These are phyloP conservation scores for Exophiala oligosperma DNA, from an alignment of 2,329 filamentous ascomycete species.

Conservation along the genomic window DNA sequence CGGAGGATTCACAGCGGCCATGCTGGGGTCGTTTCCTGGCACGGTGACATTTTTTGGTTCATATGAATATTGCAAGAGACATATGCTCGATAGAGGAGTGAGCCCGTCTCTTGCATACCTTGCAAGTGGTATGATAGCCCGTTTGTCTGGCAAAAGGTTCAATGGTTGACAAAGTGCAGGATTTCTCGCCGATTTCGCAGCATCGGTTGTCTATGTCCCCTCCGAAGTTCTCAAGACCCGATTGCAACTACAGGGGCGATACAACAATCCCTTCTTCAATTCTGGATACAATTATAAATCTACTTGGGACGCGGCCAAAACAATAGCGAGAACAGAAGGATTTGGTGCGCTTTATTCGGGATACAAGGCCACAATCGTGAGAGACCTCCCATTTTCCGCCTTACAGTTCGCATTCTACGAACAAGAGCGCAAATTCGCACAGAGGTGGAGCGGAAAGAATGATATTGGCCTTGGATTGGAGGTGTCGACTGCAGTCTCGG, in stretches of 20 bases:
- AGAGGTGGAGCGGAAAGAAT: conserved; percentile 71
- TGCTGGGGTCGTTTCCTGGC: conserved; percentile 88
- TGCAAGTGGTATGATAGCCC: conserved; percentile 63
- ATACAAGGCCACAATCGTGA: conserved; percentile 93
- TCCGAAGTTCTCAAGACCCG: conserved; percentile 98
- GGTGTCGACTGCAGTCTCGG: conserved; percentile 82
- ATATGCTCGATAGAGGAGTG: conserved; percentile 80
- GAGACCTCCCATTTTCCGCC: conserved; percentile 93
- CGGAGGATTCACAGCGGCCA: conserved; percentile 87
- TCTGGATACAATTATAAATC: conserved; percentile 96
- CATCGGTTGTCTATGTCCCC: conserved; percentile 90
- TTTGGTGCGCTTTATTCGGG: conserved; percentile 86
- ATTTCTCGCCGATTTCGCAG: conserved; percentile 89
- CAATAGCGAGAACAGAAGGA: conserved; percentile 81
- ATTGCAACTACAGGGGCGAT: conserved; percentile 87
- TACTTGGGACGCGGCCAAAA: conserved; percentile 79
- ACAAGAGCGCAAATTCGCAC: conserved; percentile 81
- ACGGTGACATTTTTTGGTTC: conserved; percentile 95
- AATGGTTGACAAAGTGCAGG: conserved; percentile 37
- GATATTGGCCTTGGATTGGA: conserved; percentile 86
- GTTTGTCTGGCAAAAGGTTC: not conserved
- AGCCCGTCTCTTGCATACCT: conserved; percentile 84
- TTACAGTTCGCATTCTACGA: conserved; percentile 98
- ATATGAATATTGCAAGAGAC: conserved; percentile 92
- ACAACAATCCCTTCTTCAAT: conserved; percentile 90